Conservation (phyloP, 139 green algal species). For the Asterochloris erici region DNA sequence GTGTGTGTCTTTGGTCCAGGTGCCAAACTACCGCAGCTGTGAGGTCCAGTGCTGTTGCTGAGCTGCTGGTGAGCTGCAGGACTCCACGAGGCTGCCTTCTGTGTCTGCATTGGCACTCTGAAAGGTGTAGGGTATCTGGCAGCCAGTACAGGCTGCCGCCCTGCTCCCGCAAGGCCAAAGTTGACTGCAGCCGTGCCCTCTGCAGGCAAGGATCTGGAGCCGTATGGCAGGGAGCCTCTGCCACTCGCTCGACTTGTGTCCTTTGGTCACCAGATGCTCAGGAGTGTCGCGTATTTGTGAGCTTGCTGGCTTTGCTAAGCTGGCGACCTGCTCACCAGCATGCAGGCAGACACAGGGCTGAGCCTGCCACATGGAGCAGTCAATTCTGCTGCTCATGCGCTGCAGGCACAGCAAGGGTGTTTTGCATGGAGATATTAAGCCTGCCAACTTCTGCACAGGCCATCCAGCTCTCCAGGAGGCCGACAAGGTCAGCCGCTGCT, state of each 20-base stretch:
- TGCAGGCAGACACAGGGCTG: slow-evolving; percentile 19
- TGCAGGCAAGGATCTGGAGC: too few species aligned
- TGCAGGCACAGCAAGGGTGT: slow-evolving; percentile 1
- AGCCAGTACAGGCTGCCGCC: background rate
- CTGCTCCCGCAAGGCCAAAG: too few species aligned
- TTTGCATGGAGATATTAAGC: slow-evolving; percentile 45
- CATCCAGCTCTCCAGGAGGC: background rate
- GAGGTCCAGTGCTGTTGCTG: background rate
- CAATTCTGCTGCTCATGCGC: too few species aligned
- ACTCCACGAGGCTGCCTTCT: background rate
- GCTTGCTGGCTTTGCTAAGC: background rate
- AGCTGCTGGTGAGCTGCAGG: background rate
- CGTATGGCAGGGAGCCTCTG: background rate
- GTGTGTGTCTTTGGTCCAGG: background rate
- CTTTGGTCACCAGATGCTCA: slow-evolving; percentile 13
- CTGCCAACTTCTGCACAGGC: slow-evolving; percentile 31
- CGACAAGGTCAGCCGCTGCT: slow-evolving; percentile 3
- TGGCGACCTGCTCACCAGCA: slow-evolving; percentile 36
- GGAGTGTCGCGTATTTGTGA: too few species aligned
- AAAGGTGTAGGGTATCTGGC: background rate
- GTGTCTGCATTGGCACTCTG: background rate
- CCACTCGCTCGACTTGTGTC: background rate
- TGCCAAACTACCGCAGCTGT: background rate
- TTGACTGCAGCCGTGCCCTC: too few species aligned
- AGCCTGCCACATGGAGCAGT: too few species aligned